Conservation (phyloP, 768 basidiomycete genomes). For the Kondoa subrosea region DNA sequence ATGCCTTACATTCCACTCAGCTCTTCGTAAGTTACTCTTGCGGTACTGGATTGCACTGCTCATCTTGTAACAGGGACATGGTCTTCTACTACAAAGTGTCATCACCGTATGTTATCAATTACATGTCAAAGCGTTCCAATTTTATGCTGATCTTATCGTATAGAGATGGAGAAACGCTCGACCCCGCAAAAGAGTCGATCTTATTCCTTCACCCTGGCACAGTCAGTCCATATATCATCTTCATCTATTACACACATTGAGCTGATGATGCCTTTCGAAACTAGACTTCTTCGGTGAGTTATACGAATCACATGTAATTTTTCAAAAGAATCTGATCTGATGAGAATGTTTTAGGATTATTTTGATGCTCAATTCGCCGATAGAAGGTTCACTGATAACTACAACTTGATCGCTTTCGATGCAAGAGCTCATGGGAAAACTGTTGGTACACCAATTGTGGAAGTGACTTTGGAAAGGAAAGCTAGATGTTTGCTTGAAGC, state of each 20-base stretch:
- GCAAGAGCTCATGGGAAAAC: neutral
- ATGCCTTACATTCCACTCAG: neutral
- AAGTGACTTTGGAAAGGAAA: neutral
- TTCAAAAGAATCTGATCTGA: too few relatives aligned
- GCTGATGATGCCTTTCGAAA: too few relatives aligned
- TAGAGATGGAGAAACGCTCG: neutral
- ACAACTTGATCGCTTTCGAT: neutral
- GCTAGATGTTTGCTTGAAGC: neutral
- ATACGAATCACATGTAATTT: too few relatives aligned
- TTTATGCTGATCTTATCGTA: neutral
- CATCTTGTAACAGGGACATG: neutral
- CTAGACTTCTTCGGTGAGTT: too few relatives aligned
- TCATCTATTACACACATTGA: too few relatives aligned
- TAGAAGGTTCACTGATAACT: neutral
- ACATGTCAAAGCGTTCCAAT: neutral
- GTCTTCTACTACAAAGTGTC: neutral
- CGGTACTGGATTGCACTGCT: neutral
- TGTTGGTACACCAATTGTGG: neutral
- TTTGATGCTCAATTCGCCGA: neutral
- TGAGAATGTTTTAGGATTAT: too few relatives aligned
- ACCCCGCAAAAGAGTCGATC: neutral
- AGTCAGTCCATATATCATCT: too few relatives aligned
- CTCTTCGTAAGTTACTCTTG: neutral
- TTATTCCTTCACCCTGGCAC: neutral
- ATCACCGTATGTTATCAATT: neutral